Percentiles rank a stretch among this genome's conserved stretches.
phyloP scores from a whole-genome alignment of 1,284 basidiomycete genomes.

The Microbotryomycetes sp. region DNA sequence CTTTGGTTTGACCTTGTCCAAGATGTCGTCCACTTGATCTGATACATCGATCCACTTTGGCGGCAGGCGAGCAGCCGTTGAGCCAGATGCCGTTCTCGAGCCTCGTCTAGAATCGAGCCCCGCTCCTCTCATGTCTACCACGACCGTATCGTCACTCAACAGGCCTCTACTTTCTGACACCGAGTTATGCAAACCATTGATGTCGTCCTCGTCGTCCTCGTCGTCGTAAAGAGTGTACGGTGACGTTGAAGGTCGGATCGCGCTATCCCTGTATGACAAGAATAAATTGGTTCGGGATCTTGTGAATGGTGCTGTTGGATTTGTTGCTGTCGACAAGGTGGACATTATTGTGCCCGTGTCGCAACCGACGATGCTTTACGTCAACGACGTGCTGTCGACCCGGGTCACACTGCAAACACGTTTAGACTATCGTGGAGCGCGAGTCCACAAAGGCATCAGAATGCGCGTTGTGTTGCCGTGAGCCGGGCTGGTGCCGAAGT shows the following conservation, averaged over 20 bases:
- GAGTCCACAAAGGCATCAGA: no score
- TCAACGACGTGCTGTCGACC: no score
- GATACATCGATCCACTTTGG: slow-evolving; percentile 74
- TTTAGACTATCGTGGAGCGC: no score
- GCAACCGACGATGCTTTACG: neutral
- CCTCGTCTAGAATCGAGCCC: slow-evolving; percentile 46
- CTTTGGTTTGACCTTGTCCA: slow-evolving; percentile 63
- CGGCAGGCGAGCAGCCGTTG: slow-evolving; percentile 21
- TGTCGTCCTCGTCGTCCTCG: slow-evolving; percentile 45
- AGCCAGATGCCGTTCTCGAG: slow-evolving; percentile 47
- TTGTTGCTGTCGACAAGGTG: neutral
- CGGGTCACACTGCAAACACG: no score
- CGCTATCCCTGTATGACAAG: slow-evolving; percentile 86
- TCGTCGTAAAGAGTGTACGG: slow-evolving; percentile 41
- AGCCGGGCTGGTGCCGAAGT: no score
- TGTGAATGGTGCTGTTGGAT: slow-evolving; percentile 46
- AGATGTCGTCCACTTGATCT: slow-evolving; percentile 75
- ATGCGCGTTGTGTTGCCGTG: no score
- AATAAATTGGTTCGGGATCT: slow-evolving; percentile 89
- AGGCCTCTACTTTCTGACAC: slow-evolving; percentile 66
- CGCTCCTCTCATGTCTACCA: slow-evolving; percentile 15
- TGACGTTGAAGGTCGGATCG: slow-evolving; percentile 52
- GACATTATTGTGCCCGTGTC: neutral
- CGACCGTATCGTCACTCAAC: slow-evolving; percentile 35
- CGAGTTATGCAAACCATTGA: slow-evolving; percentile 43